A percentile compares a stretch with the other conserved stretches of the same genome.
Conservation (phyloP, 345 rosid species). For the Syzygium aqueum region DNA sequence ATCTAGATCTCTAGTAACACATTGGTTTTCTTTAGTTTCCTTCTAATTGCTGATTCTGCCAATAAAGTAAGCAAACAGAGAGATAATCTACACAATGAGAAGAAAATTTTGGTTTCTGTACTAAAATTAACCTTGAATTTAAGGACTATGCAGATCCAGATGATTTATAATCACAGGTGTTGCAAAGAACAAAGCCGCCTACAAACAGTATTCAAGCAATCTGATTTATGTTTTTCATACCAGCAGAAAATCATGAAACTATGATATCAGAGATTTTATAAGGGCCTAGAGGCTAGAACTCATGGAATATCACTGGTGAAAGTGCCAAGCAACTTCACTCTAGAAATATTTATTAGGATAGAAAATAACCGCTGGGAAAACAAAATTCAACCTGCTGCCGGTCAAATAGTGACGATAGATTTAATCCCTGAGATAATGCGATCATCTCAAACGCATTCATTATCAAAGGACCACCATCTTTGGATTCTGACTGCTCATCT, state of each 20-base stretch:
- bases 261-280: background rate
- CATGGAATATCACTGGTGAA: background rate
- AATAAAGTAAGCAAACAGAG: background rate
- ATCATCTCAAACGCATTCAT: conserved; percentile 99
- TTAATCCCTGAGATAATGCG: conserved; percentile 83
- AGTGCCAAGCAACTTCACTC: background rate
- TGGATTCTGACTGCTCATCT: conserved; percentile 39
- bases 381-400: conserved; percentile 51
- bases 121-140: background rate
- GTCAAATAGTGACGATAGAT: conserved; percentile 80
- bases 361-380: background rate
- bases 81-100: background rate
- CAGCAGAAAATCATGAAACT: background rate
- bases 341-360: background rate
- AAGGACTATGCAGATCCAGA: background rate
- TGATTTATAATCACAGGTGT: background rate
- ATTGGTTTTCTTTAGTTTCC: background rate
- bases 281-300: background rate
- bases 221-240: background rate
- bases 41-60: background rate
- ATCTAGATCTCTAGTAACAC: background rate
- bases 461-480: conserved; percentile 48
- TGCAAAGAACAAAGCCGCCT: background rate
- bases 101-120: background rate
- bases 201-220: background rate